Conservation (phyloP, 352 stramenopile species). For the Bremia lactucae region DNA sequence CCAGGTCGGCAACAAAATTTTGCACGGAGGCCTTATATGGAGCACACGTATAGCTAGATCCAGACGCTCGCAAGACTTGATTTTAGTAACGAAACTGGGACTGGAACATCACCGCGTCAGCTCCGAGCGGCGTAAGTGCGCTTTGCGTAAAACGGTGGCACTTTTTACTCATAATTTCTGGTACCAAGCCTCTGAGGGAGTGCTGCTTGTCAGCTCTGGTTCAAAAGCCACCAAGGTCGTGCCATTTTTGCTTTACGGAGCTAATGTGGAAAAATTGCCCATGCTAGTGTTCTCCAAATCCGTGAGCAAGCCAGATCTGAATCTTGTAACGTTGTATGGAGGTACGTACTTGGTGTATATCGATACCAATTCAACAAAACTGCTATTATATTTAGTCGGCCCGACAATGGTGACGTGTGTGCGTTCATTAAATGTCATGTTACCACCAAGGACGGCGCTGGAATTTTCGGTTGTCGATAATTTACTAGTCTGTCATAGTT, state of each 20-base stretch:
- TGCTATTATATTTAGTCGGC: slow-evolving; percentile 66
- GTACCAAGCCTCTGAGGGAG: slow-evolving; percentile 46
- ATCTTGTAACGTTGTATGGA: slow-evolving; percentile 56
- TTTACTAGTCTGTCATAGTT: slow-evolving; percentile 68
- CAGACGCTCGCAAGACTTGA: slow-evolving; percentile 56
- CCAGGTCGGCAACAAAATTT: slow-evolving; percentile 50
- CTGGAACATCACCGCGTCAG: slow-evolving; percentile 72
- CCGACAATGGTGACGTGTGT: slow-evolving; percentile 59
- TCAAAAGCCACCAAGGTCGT: slow-evolving; percentile 71
- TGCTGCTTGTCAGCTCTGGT: slow-evolving; percentile 62
- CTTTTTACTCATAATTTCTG: slow-evolving; percentile 65
- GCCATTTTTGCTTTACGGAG: slow-evolving; percentile 48
- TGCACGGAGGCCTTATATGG: slow-evolving; percentile 51
- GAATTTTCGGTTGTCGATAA: slow-evolving; percentile 79
- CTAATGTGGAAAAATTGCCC: slow-evolving; percentile 54
- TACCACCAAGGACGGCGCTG: slow-evolving; percentile 42
- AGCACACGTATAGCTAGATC: slow-evolving; percentile 36
- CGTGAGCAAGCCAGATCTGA: slow-evolving; percentile 42
- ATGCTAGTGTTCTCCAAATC: slow-evolving; percentile 59
- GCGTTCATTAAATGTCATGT: slow-evolving; percentile 58
- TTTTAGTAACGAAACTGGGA: slow-evolving; percentile 60
- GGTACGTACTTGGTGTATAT: slow-evolving; percentile 56
- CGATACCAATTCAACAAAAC: slow-evolving; percentile 40
- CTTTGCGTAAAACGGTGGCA: slow-evolving; percentile 44
- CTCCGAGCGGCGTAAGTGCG: slow-evolving; percentile 38